Conservation (phyloP, 2,329 filamentous ascomycete species). For the Exophiala calicioides region DNA sequence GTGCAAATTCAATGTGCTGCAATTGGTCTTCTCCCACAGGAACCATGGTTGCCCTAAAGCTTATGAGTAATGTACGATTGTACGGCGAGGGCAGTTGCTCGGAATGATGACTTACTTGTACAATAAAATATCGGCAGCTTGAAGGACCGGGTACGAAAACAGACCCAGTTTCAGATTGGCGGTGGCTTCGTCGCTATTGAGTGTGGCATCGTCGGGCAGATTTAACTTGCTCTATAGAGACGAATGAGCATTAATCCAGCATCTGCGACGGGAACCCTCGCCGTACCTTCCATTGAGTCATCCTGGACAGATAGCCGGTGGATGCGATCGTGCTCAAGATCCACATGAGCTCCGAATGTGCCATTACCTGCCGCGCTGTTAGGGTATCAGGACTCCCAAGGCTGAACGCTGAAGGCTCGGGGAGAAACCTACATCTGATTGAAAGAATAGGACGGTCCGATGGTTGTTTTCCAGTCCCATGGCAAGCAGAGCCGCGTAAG, state of each 20-base stretch:
- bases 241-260: conserved; percentile 1
- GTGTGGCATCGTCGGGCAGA: conserved; percentile 58
- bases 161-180: conserved; percentile 78
- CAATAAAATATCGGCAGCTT: conserved; percentile 90
- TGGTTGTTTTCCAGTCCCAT: conserved; percentile 75
- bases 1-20: conserved; percentile 91
- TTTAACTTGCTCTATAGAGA: conserved; percentile 68
- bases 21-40: conserved; percentile 94
- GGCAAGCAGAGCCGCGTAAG: conserved; percentile 77
- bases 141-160: conserved; percentile 93
- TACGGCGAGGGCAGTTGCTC: background rate
- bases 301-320: conserved; percentile 91
- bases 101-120: conserved; percentile 60
- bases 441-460: conserved; percentile 76
- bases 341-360: conserved; percentile 94
- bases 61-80: conserved; percentile 9
- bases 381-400: conserved; percentile 6
- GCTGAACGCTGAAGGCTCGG: conserved; percentile 5
- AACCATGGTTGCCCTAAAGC: conserved; percentile 76
- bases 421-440: conserved; percentile 64
- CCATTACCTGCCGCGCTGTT: conserved; percentile 58
- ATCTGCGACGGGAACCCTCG: background rate
- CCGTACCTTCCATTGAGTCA: conserved; percentile 96
- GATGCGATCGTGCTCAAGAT: conserved; percentile 88
- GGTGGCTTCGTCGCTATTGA: conserved; percentile 59